These are phyloP conservation scores for Neonectria coccinea DNA, from an alignment of 2,329 filamentous ascomycete species.

Conservation along the genomic window DNA sequence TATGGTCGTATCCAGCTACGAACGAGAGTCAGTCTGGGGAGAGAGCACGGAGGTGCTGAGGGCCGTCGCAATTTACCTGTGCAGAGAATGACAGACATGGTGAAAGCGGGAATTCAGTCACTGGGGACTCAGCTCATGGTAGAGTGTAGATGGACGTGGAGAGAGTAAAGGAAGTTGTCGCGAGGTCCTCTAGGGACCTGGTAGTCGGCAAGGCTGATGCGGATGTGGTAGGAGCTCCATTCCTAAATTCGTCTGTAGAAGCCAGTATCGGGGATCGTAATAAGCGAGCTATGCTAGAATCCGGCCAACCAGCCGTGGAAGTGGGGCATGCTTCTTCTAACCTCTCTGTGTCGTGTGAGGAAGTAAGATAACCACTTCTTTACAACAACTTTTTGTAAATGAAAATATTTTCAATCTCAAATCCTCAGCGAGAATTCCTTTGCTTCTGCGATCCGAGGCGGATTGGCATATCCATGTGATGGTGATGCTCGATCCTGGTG, in stretches of 20 bases:
- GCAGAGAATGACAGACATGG: constrained; percentile 73
- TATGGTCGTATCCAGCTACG: constrained; percentile 72
- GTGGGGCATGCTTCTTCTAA: not conserved
- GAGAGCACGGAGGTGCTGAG: not conserved
- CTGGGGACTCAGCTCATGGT: constrained; percentile 42
- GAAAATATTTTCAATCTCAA: not conserved
- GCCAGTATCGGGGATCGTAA: constrained; percentile 25
- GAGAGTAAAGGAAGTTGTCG: constrained; percentile 9
- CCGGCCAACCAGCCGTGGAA: not conserved
- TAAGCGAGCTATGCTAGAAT: constrained; percentile 16
- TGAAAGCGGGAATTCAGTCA: constrained; percentile 33
- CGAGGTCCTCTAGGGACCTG: constrained; percentile 35
- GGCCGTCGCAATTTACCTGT: constrained; percentile 61
- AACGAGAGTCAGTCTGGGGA: constrained; percentile 37
- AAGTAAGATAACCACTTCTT: not conserved
- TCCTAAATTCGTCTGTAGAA: constrained; percentile 35
- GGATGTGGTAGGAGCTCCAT: constrained; percentile 27
- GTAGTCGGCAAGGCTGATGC: constrained; percentile 26
- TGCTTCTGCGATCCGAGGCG: not conserved
- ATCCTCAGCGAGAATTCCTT: no score
- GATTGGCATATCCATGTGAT: not conserved
- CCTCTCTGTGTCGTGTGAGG: not conserved
- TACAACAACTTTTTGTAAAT: not conserved
- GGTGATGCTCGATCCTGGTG: not conserved
- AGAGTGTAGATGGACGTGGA: constrained; percentile 20